Evolutionary conservation across 1,284 basidiomycete species (phyloP), one percentile per base, ranked within the genome.

Genomic region (Heliocybe sulcata): DNA sequence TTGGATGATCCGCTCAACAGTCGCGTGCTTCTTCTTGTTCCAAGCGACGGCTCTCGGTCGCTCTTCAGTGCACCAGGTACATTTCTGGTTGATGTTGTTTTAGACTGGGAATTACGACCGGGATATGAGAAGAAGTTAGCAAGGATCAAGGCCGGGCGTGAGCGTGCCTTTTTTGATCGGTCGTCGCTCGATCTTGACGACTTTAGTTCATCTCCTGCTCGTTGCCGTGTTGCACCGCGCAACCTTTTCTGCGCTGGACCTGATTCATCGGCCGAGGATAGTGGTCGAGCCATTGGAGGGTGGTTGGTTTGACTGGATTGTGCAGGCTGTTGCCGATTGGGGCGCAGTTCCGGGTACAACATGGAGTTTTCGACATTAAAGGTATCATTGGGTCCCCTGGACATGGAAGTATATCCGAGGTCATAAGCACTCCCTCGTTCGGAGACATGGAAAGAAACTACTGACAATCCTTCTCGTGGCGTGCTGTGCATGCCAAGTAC

Each of bases 101-200:
- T 59, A 67, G 77, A 74, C 86, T 88, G 83, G 71, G 80, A 77
- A 80, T 76, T 78, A 79, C 81, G 81, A 77, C 79, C 79, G 69
- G 80, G 77, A 74, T 81, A 84, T 87, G 85, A 88, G 84, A 87
- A 85, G 76, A 85, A 77, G 75, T 86, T 86, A 84, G 82, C 76
- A 81, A 83, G 80, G 72, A 79, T 83, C 78, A 85, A 77, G 77
- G 79, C 83, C 81, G 80, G 83, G 80, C 82, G 84, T 77, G 80
- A 79, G 82, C 84, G 80, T 87, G 83, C 87, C 86, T 90, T 90
- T 85, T 87, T 88, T 75, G 77, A 74, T 69, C 80, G 77, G 69
- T 85, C 83, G 70, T 86, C 83, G 63, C 38, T 68, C 64, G 76
- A 65, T 57, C 64, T 63, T 49, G 62, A 57, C 42, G 65, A 63